These are phyloP conservation scores for Tuber aestivum DNA, from an alignment of 495 filamentous ascomycete genomes.

Conservation along the genomic window DNA sequence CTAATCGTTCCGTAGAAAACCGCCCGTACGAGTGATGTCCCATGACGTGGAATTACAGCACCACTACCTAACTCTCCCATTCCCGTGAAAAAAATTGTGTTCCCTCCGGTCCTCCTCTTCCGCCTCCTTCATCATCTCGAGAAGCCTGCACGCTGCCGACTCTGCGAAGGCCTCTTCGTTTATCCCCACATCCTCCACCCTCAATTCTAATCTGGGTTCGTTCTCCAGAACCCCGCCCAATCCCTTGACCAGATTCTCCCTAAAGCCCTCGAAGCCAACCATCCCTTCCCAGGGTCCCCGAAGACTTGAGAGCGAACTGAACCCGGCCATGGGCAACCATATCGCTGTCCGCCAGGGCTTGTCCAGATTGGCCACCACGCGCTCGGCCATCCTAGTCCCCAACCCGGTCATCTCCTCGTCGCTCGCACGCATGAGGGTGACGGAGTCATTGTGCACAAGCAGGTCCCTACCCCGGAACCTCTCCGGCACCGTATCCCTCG, in stretches of 20 bases:
- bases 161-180: constrained; percentile 49
- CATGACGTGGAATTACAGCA: not conserved
- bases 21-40: not conserved
- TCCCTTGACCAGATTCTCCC: constrained; percentile 47
- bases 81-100: not conserved
- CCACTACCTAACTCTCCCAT: not conserved
- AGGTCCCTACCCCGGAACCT: constrained; percentile 48
- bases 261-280: constrained; percentile 47
- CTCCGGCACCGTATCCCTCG: constrained; percentile 51
- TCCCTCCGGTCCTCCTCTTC: not conserved
- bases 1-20: not conserved
- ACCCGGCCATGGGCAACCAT: constrained; percentile 48
- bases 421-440: constrained; percentile 60
- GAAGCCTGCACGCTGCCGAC: constrained; percentile 17
- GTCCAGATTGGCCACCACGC: constrained; percentile 45
- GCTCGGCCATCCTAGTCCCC: constrained; percentile 51
- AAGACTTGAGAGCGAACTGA: not conserved
- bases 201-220: constrained; percentile 44
- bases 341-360: constrained; percentile 49
- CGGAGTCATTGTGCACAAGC: constrained; percentile 58
- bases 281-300: constrained; percentile 45
- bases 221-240: constrained; percentile 47
- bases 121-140: constrained; percentile 21
- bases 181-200: constrained; percentile 44
- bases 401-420: constrained; percentile 52